A percentile compares a stretch with the other conserved stretches of the same genome.
Evolutionary conservation across 73 alveolate species (phyloP).

Genomic region (Paramecium caudatum): DNA sequence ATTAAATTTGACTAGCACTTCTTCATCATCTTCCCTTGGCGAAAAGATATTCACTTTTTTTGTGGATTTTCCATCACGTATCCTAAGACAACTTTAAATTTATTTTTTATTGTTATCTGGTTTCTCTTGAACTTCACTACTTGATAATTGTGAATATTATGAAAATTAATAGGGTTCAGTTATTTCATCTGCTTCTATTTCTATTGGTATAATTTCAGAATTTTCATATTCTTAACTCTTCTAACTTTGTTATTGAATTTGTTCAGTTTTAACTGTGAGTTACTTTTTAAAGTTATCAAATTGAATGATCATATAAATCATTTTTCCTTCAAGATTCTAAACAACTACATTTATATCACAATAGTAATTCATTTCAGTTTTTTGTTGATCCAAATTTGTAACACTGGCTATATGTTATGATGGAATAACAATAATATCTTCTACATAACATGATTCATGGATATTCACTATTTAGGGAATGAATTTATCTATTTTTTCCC

Average conservation of each 20-base stretch:
- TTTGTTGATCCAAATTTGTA: not conserved
- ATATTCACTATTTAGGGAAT: not conserved
- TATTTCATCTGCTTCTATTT: not conserved
- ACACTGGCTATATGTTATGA: not conserved
- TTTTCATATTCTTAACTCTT: not conserved
- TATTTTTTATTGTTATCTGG: too few species aligned
- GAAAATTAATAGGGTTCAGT: not conserved
- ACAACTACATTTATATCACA: not conserved
- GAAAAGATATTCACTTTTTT: not conserved
- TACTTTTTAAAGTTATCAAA: slow-evolving; percentile 27
- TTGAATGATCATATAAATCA: not conserved
- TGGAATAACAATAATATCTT: not conserved
- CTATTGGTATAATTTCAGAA: not conserved
- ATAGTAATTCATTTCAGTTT: slow-evolving; percentile 21
- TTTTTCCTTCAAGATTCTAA: not conserved
- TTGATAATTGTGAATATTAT: not conserved
- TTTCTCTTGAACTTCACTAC: too few species aligned
- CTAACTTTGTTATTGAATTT: too few species aligned
- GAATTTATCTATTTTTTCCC: not conserved
- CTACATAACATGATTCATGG: not conserved
- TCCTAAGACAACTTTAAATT: too few species aligned
- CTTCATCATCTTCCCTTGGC: slow-evolving; percentile 31
- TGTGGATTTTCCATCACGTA: not conserved
- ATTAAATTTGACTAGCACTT: not conserved
- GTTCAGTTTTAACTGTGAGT: not conserved